Percentiles rank a stretch among this genome's conserved stretches.
Evolutionary conservation across 768 basidiomycete genomes (phyloP).

Genomic region (Fistulinella prunicolor): DNA sequence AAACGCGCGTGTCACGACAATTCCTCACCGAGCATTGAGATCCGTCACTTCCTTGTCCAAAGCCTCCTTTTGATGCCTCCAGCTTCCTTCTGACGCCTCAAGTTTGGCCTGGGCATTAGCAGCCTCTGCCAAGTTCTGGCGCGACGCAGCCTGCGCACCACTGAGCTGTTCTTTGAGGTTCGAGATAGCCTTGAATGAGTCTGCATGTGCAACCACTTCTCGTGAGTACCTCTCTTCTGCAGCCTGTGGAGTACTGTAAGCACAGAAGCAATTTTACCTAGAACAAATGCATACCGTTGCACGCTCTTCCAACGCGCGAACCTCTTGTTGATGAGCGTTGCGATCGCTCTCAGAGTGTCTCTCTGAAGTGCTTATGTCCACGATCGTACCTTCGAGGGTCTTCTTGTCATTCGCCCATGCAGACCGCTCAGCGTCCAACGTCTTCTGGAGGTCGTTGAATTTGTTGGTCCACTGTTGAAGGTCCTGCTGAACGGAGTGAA

Average conservation of each 20-base stretch:
- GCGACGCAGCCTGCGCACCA: conserved; percentile 46
- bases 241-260: conserved; percentile 36
- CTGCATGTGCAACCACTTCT: conserved; percentile 84
- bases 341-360: conserved; percentile 63
- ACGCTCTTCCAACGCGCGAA: conserved; percentile 66
- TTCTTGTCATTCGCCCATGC: conserved; percentile 80
- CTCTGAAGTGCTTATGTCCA: conserved; percentile 75
- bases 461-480: conserved; percentile 46
- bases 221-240: conserved; percentile 80
- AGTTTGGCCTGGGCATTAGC: conserved; percentile 78
- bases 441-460: conserved; percentile 57
- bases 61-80: conserved; percentile 74
- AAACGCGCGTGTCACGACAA: not conserved
- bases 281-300: conserved; percentile 48
- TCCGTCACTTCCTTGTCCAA: conserved; percentile 77
- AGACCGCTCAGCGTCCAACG: conserved; percentile 64
- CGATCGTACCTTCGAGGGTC: conserved; percentile 77
- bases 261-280: not conserved
- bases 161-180: conserved; percentile 61
- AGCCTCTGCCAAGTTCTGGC: conserved; percentile 58
- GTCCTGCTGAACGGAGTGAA: conserved; percentile 54
- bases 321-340: conserved; percentile 57
- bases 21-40: conserved; percentile 62
- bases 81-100: conserved; percentile 67
- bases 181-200: conserved; percentile 72